phyloP scores from a whole-genome alignment of 768 basidiomycete genomes.

The Podaxis carcinomalis region DNA sequence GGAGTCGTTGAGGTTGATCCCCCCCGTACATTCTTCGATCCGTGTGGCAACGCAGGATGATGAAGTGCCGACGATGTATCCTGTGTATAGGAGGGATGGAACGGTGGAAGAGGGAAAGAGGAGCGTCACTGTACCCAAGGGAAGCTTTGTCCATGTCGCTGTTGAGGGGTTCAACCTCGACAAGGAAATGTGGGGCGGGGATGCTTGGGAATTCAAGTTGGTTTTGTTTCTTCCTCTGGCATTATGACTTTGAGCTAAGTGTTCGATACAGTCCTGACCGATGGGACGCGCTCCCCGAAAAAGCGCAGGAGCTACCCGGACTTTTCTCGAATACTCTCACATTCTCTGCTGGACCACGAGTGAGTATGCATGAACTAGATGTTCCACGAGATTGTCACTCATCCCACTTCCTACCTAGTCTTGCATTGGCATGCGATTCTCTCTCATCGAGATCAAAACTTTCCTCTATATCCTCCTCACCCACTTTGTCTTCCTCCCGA shows the following conservation, averaged over 20 bases:
- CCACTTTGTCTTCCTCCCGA: constrained; percentile 56
- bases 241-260: not conserved
- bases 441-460: constrained; percentile 79
- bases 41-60: constrained; percentile 78
- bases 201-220: constrained; percentile 81
- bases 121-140: constrained; percentile 55
- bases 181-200: constrained; percentile 72
- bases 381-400: not conserved
- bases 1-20: constrained; percentile 73
- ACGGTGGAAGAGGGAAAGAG: constrained; percentile 33
- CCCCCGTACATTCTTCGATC: constrained; percentile 78
- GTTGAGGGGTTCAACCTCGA: constrained; percentile 80
- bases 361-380: constrained; percentile 32
- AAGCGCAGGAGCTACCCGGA: constrained; percentile 64
- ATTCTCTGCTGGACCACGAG: constrained; percentile 80
- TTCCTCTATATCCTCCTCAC: constrained; percentile 69
- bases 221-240: constrained; percentile 14
- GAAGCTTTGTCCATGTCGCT: constrained; percentile 73
- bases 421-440: constrained; percentile 80
- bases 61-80: constrained; percentile 64
- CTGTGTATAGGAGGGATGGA: constrained; percentile 50
- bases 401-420: constrained; percentile 48
- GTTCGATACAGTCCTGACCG: constrained; percentile 59
- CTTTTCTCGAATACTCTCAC: constrained; percentile 66
- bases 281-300: constrained; percentile 74